Evolutionary conservation across 2,329 filamentous ascomycete genomes (phyloP).

Genomic region (Aspergillus aculeatinus): DNA sequence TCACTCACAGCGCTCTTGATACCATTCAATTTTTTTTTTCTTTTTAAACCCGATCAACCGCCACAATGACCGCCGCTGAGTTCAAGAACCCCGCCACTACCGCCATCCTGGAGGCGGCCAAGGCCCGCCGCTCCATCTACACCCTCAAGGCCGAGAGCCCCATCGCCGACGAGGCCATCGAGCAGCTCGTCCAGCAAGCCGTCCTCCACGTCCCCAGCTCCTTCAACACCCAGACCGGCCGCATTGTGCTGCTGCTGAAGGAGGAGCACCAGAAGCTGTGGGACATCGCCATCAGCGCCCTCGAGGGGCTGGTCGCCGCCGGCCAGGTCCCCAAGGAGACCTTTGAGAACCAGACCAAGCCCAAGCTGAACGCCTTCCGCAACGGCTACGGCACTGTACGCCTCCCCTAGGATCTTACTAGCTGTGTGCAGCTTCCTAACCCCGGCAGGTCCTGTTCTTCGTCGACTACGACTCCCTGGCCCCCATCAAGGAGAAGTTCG

Average conservation of each 20-base stretch:
- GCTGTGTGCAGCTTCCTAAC: too few species aligned
- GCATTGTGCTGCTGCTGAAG: conserved; percentile 74
- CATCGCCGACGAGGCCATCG: conserved; percentile 33
- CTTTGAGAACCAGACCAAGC: conserved; percentile 48
- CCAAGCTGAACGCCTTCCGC: conserved; percentile 60
- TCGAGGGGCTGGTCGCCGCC: conserved; percentile 42
- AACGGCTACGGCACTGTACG: conserved; percentile 72
- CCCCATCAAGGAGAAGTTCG: conserved; percentile 59
- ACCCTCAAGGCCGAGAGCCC: conserved; percentile 33
- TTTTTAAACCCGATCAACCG: conserved; percentile 28
- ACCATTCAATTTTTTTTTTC: not conserved
- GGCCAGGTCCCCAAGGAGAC: conserved; percentile 55
- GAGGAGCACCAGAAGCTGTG: conserved; percentile 86
- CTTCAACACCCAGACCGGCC: conserved; percentile 85
- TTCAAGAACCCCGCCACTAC: conserved; percentile 35
- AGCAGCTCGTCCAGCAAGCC: conserved; percentile 38
- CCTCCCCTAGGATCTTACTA: conserved; percentile 17
- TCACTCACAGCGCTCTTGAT: not conserved
- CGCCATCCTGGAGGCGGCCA: conserved; percentile 32
- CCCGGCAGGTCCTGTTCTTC: conserved; percentile 69
- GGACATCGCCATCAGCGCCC: conserved; percentile 69
- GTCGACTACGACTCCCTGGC: conserved; percentile 68
- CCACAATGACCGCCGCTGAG: conserved; percentile 34
- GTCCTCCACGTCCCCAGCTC: conserved; percentile 70
- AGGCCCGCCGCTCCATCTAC: conserved; percentile 34